Percentiles rank a stretch among this genome's conserved stretches.
Conservation (phyloP, 768 basidiomycete genomes). For the Lactarius hatsudake region DNA sequence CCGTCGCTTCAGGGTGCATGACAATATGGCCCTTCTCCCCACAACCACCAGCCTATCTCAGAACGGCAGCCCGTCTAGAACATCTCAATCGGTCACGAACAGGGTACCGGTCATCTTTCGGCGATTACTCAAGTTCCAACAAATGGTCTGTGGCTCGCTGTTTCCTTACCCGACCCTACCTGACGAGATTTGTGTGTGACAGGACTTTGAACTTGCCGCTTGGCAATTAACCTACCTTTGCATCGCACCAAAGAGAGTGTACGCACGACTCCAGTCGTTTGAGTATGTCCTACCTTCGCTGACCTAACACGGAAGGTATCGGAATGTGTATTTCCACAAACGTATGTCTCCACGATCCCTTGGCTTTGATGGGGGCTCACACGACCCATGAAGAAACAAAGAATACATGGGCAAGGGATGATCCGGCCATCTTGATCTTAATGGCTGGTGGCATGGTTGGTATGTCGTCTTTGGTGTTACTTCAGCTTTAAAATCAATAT, state of each 20-base stretch:
- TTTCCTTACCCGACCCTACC: background rate
- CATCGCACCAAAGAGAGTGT: slow-evolving; percentile 91
- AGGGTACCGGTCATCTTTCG: slow-evolving; percentile 80
- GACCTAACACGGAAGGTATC: slow-evolving; percentile 53
- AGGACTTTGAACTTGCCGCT: slow-evolving; percentile 97
- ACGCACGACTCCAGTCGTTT: slow-evolving; percentile 32
- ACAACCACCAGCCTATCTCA: slow-evolving; percentile 28
- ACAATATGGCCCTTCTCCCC: slow-evolving; percentile 33
- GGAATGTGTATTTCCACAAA: slow-evolving; percentile 97
- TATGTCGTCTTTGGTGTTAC: slow-evolving; percentile 36
- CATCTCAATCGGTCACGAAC: slow-evolving; percentile 38
- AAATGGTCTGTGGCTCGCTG: slow-evolving; percentile 60
- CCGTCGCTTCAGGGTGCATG: slow-evolving; percentile 26
- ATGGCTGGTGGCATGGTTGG: slow-evolving; percentile 76
- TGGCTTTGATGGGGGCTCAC: slow-evolving; percentile 5
- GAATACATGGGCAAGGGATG: slow-evolving; percentile 97
- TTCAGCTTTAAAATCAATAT: background rate
- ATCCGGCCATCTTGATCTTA: slow-evolving; percentile 90
- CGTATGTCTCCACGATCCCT: slow-evolving; percentile 48
- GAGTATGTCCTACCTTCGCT: slow-evolving; percentile 13
- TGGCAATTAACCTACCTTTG: slow-evolving; percentile 96
- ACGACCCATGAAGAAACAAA: slow-evolving; percentile 70
- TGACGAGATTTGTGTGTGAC: slow-evolving; percentile 15
- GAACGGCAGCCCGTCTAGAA: slow-evolving; percentile 21
- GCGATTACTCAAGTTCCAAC: slow-evolving; percentile 75